Percentiles rank a stretch among this genome's conserved stretches.
phyloP scores from a whole-genome alignment of 352 stramenopile genomes.

The Phytophthora hibernalis region DNA sequence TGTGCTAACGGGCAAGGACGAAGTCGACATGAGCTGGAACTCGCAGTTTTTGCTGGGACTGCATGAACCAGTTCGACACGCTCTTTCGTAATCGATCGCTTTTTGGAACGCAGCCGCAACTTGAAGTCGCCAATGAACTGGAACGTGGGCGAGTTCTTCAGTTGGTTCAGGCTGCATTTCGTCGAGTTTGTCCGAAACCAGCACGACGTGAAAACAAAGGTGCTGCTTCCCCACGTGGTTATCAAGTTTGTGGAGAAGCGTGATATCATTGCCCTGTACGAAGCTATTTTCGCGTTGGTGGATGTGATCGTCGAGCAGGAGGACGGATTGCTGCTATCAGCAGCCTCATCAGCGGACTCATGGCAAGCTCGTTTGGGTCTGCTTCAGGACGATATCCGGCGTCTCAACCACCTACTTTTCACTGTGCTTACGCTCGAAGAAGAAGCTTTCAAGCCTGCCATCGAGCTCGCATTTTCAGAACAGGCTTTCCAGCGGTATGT shows the following conservation, averaged over 20 bases:
- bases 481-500: constrained; percentile 77
- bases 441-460: constrained; percentile 58
- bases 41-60: constrained; percentile 77
- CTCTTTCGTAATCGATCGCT: constrained; percentile 83
- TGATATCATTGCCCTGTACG: constrained; percentile 68
- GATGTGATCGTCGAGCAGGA: constrained; percentile 68
- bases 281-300: constrained; percentile 68
- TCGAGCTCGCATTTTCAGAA: constrained; percentile 75
- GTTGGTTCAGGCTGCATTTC: constrained; percentile 85
- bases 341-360: constrained; percentile 49
- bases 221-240: constrained; percentile 70
- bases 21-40: constrained; percentile 77
- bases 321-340: constrained; percentile 53
- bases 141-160: constrained; percentile 79
- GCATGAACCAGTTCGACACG: constrained; percentile 83
- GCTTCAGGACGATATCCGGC: constrained; percentile 76
- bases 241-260: constrained; percentile 68
- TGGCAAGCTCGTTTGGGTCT: constrained; percentile 56
- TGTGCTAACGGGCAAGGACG: constrained; percentile 54
- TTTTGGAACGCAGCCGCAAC: constrained; percentile 67
- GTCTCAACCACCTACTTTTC: constrained; percentile 72
- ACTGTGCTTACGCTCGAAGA: constrained; percentile 79
- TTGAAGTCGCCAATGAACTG: constrained; percentile 49
- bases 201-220: constrained; percentile 70
- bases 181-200: constrained; percentile 81